Evolutionary conservation across 768 basidiomycete species (phyloP).

Genomic region (Pholiota molesta): DNA sequence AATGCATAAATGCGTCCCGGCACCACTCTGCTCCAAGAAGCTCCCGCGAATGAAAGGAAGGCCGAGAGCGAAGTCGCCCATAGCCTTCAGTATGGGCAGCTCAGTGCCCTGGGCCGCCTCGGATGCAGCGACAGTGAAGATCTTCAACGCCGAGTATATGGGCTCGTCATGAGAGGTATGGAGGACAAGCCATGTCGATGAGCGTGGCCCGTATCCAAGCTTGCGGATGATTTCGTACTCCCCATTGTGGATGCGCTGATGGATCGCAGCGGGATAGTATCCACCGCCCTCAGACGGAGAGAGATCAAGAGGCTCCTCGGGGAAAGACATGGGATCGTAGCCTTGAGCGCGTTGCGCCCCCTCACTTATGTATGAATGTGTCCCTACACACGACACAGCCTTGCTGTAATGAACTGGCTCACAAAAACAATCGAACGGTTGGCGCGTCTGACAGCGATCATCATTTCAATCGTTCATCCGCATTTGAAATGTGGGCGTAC

Average conservation of each 20-base stretch:
- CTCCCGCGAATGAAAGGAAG: slow-evolving; percentile 3
- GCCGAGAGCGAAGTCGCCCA: neutral
- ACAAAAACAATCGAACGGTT: no score
- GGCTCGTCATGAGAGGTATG: neutral
- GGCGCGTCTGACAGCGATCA: no score
- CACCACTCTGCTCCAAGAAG: slow-evolving; percentile 16
- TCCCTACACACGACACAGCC: no score
- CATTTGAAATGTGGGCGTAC: no score
- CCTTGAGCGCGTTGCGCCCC: no score
- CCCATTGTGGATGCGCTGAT: slow-evolving; percentile 14
- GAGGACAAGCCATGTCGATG: slow-evolving; percentile 18
- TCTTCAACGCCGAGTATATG: slow-evolving; percentile 11
- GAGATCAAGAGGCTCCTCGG: slow-evolving; percentile 21
- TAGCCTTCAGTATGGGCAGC: neutral
- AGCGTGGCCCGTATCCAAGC: slow-evolving; percentile 20
- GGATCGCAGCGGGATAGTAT: slow-evolving; percentile 21
- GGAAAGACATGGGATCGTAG: slow-evolving; percentile 21
- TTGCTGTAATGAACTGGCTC: no score
- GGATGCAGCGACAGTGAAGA: slow-evolving; percentile 14
- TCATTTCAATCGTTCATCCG: no score
- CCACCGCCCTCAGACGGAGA: slow-evolving; percentile 16
- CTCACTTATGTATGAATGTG: no score
- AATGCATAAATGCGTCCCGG: slow-evolving; percentile 19
- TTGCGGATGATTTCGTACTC: slow-evolving; percentile 17
- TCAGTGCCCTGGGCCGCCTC: neutral